phyloP scores from a whole-genome alignment of 805 yeast species.

The Hermanozyma aechmeae region DNA sequence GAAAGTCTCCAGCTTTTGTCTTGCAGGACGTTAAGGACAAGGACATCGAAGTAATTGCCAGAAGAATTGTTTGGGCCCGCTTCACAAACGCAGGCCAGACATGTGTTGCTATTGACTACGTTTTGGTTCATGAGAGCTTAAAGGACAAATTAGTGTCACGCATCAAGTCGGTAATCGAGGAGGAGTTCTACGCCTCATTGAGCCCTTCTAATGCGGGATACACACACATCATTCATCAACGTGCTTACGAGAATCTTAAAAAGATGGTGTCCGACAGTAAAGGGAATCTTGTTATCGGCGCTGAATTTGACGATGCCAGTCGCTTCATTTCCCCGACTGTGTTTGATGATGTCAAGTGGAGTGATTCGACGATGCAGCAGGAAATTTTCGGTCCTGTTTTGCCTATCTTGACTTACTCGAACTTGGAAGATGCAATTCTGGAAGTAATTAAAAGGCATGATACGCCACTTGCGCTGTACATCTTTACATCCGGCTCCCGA shows the following conservation, averaged over 20 bases:
- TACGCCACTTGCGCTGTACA: slow-evolving; percentile 75
- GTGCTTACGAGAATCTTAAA: slow-evolving; percentile 40
- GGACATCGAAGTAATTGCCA: slow-evolving; percentile 37
- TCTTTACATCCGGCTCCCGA: slow-evolving; percentile 43
- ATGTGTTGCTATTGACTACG: slow-evolving; percentile 83
- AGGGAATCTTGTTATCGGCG: slow-evolving; percentile 46
- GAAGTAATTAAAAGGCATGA: slow-evolving; percentile 43
- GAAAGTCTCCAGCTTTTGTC: slow-evolving; percentile 80
- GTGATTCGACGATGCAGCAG: slow-evolving; percentile 62
- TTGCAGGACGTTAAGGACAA: slow-evolving; percentile 38
- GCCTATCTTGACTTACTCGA: slow-evolving; percentile 54
- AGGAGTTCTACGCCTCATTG: slow-evolving; percentile 37
- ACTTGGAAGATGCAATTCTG: slow-evolving; percentile 35
- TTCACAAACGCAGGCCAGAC: slow-evolving; percentile 82
- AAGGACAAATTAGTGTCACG: slow-evolving; percentile 42
- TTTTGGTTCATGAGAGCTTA: slow-evolving; percentile 52
- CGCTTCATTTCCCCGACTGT: slow-evolving; percentile 67
- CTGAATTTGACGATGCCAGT: slow-evolving; percentile 26
- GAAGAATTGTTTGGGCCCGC: slow-evolving; percentile 70
- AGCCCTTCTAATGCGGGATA: slow-evolving; percentile 17
- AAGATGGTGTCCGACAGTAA: slow-evolving; percentile 37
- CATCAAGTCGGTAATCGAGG: slow-evolving; percentile 28
- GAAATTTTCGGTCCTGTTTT: slow-evolving; percentile 84
- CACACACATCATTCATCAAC: slow-evolving; percentile 53
- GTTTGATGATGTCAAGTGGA: slow-evolving; percentile 50